phyloP scores from a whole-genome alignment of 352 stramenopile species.

The Pythium guiyangense region DNA sequence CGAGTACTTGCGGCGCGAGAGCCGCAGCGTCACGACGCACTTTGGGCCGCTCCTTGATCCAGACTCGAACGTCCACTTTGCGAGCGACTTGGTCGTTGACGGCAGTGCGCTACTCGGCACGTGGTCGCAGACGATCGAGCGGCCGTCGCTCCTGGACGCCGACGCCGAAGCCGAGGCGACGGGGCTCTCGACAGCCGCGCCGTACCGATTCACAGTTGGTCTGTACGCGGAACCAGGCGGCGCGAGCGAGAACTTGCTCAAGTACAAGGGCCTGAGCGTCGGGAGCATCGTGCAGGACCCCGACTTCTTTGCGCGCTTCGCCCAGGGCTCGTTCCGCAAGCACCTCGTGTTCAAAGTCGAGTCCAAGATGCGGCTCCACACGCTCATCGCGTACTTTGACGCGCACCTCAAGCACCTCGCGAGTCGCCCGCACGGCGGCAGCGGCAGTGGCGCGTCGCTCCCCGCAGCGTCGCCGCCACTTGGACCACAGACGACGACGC shows the following conservation, averaged over 20 bases:
- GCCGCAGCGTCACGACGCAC: conserved; percentile 48
- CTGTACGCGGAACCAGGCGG: conserved; percentile 65
- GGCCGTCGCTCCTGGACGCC: too few relatives aligned
- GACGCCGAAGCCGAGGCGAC: too few relatives aligned
- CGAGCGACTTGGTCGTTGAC: conserved; percentile 48
- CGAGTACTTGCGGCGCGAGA: conserved; percentile 56
- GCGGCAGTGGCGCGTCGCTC: background rate
- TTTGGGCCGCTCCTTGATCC: conserved; percentile 68
- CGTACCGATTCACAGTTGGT: conserved; percentile 47
- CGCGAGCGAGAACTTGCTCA: conserved; percentile 59
- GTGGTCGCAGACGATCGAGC: conserved; percentile 55
- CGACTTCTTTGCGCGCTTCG: conserved; percentile 71
- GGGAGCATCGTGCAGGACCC: conserved; percentile 74
- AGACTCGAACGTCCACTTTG: conserved; percentile 58
- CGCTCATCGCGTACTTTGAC: conserved; percentile 55
- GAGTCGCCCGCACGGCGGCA: background rate
- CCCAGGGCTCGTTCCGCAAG: conserved; percentile 55
- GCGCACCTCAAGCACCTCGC: conserved; percentile 28
- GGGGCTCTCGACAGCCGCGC: too few relatives aligned
- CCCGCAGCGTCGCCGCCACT: background rate
- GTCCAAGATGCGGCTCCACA: conserved; percentile 31
- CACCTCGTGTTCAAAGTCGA: conserved; percentile 69
- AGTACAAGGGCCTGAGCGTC: conserved; percentile 78
- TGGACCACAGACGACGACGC: background rate
- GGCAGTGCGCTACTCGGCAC: conserved; percentile 59